Evolutionary conservation across 1,139 yeast species (phyloP), one percentile per base, ranked within the genome.

Genomic region (Suhomyces maxii): DNA sequence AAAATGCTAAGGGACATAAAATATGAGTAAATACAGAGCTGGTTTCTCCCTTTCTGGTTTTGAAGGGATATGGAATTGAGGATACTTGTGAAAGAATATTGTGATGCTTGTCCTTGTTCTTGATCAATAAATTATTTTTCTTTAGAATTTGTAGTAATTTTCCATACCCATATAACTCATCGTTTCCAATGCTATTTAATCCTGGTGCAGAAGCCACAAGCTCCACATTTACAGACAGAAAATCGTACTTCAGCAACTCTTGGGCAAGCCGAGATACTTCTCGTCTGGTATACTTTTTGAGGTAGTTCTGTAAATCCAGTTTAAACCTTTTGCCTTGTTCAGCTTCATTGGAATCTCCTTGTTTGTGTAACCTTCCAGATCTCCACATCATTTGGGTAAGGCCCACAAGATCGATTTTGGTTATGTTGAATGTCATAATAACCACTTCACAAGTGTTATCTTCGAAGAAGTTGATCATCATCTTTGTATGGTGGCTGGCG

Each of bases 381-480:
- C 74, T 63, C 90, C 89, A 84, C 34, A 78, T 65, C 74, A 82
- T 82, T 58, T 84, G 89, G 3, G 86, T 83, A 44, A 84, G 79
- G 1, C 75, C 75, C 6, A 69, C 68, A 46, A 82, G 73, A 59
- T 85, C 90, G 1, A 74, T 60, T 37, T 64, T 63, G 0, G 84
- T 80, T 44, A 83, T 58, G 58, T 85, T 85, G 56, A 80, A 76
- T 0, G 89, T 80, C 66, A 84, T 78, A 14, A 84, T 67, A n/a
- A 79, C 77, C 30, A 76, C 61, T 0, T 73, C 60, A 30, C 50
- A 46, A 0, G 59, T 59, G 12, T 56, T 56, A 50, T 77, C 80
- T 3, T 55, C 59, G 53, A 69, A 80, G 48, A 77, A 68, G 56
- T 83, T 83, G 12, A 85, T 65, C 75, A 84, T 81, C 79, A 84